phyloP scores from a whole-genome alignment of 1,284 basidiomycete species.

The Ustilago crameri region DNA sequence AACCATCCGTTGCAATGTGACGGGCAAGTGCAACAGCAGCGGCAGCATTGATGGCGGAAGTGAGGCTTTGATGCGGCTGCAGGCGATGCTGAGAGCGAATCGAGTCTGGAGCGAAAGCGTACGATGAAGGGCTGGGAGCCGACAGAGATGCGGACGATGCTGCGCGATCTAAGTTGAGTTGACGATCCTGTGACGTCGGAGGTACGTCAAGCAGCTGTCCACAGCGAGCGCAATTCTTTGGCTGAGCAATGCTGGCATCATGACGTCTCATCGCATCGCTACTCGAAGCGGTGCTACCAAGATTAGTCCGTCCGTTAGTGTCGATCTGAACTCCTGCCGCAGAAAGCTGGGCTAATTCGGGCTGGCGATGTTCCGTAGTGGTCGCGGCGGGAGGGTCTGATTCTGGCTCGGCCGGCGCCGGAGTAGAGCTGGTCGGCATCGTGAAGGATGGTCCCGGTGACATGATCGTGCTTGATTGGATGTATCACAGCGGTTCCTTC shows the following conservation, averaged over 20 bases:
- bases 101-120: slow-evolving; percentile 46
- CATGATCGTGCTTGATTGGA: slow-evolving; percentile 16
- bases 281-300: background rate
- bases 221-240: slow-evolving; percentile 44
- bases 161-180: slow-evolving; percentile 14
- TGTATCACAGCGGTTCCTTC: background rate
- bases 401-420: slow-evolving; percentile 4
- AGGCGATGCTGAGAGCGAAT: slow-evolving; percentile 39
- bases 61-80: slow-evolving; percentile 40
- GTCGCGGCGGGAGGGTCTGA: background rate
- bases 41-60: slow-evolving; percentile 49
- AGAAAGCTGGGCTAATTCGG: background rate
- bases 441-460: slow-evolving; percentile 50
- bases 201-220: slow-evolving; percentile 38
- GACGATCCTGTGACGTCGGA: slow-evolving; percentile 18
- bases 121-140: slow-evolving; percentile 47
- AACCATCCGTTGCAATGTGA: slow-evolving; percentile 32
- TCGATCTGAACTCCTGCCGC: background rate
- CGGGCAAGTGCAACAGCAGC: slow-evolving; percentile 42
- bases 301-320: background rate
- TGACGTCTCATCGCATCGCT: slow-evolving; percentile 11
- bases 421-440: slow-evolving; percentile 19
- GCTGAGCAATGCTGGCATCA: slow-evolving; percentile 19
- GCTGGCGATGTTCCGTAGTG: slow-evolving; percentile 4
- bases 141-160: slow-evolving; percentile 31